phyloP scores from a whole-genome alignment of 2,329 filamentous ascomycete species.

The Arthrobotrys iridis region DNA sequence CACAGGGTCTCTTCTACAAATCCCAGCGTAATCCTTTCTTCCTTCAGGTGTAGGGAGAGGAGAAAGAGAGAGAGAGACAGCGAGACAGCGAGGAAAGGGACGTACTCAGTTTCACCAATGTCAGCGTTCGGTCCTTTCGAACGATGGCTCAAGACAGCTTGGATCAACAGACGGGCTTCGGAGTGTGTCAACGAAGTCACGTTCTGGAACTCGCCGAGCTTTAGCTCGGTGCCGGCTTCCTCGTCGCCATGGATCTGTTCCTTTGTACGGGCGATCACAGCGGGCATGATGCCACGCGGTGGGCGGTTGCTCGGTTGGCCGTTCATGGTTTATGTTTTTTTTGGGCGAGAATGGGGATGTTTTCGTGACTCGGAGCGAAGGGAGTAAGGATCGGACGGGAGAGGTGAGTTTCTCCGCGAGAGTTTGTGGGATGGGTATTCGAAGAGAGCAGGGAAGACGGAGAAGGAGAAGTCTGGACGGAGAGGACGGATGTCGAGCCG shows the following conservation, averaged over 20 bases:
- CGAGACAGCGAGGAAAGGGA: constrained; percentile 54
- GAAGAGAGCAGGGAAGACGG: neutral
- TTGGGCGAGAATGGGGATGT: neutral
- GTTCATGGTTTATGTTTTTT: constrained; percentile 27
- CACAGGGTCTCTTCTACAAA: neutral
- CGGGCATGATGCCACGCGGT: constrained; percentile 32
- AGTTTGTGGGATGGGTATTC: neutral
- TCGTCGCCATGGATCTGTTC: constrained; percentile 80
- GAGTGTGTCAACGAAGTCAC: constrained; percentile 92
- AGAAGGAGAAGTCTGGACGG: neutral
- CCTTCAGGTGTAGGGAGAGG: no score
- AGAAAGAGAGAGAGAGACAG: neutral
- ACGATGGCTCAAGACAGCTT: constrained; percentile 83
- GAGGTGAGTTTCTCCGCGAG: constrained; percentile 1
- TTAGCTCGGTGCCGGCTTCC: constrained; percentile 81
- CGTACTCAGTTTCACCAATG: constrained; percentile 83
- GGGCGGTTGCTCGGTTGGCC: constrained; percentile 41
- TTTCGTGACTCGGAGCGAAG: no score
- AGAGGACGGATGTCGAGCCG: constrained; percentile 4
- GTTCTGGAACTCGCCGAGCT: constrained; percentile 91
- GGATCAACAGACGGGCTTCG: constrained; percentile 90
- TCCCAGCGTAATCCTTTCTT: neutral
- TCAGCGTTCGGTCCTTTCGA: constrained; percentile 78
- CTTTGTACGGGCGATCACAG: constrained; percentile 72
- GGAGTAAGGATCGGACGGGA: constrained; percentile 30